Conservation (phyloP, 192 early-diverging fungal species). For the Coemansia furcata region DNA sequence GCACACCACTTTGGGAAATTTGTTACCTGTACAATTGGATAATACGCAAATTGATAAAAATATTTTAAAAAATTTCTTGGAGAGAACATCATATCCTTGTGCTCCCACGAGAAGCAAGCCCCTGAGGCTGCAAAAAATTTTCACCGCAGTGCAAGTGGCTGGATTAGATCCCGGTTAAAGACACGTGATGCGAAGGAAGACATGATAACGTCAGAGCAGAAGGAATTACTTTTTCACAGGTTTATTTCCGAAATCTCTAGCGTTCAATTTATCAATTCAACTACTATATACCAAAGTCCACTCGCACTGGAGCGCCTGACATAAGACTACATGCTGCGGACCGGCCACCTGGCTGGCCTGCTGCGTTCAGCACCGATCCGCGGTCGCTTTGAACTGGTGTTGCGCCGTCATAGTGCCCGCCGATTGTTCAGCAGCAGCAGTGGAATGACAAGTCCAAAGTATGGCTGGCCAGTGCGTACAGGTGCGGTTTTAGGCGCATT, state of each 20-base stretch:
- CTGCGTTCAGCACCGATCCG: not conserved
- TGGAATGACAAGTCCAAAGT: not conserved
- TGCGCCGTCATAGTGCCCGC: not conserved
- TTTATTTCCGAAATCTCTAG: not conserved
- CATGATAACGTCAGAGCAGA: not conserved
- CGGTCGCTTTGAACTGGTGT: not conserved
- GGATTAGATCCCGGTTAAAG: not conserved
- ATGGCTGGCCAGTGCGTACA: not conserved
- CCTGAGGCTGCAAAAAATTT: not conserved
- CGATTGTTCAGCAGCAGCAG: not conserved
- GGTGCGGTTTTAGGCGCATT: not conserved
- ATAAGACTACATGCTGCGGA: constrained; percentile 1
- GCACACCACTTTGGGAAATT: not conserved
- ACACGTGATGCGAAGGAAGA: not conserved
- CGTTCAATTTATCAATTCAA: not conserved
- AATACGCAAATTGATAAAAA: not conserved
- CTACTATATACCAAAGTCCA: not conserved
- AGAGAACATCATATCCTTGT: not conserved
- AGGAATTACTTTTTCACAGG: not conserved
- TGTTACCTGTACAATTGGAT: not conserved
- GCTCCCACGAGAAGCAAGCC: not conserved
- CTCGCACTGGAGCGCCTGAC: not conserved
- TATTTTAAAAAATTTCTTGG: not conserved
- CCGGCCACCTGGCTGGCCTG: constrained; percentile 1
- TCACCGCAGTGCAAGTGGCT: not conserved